These are phyloP conservation scores for Xylariaceae sp. DNA, from an alignment of 2,329 filamentous ascomycete species.

Conservation along the genomic window DNA sequence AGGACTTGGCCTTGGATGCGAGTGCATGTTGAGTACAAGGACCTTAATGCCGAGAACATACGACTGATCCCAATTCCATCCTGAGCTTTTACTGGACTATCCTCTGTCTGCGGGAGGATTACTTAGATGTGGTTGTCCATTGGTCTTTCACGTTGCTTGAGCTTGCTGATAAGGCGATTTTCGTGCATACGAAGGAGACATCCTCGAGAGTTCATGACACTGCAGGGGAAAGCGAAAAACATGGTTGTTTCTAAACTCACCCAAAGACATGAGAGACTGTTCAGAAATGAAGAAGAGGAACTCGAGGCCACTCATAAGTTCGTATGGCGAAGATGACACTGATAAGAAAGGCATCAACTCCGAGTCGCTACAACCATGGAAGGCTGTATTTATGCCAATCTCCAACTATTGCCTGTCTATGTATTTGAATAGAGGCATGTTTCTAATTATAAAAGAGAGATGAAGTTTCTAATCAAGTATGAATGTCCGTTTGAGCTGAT, in stretches of 20 bases:
- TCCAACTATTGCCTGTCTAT: too few species aligned
- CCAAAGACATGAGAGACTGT: slow-evolving; percentile 26
- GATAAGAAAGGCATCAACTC: too few species aligned
- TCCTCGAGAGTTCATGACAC: slow-evolving; percentile 22
- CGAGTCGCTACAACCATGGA: too few species aligned
- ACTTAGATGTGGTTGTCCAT: slow-evolving; percentile 57
- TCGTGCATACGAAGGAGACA: slow-evolving; percentile 42
- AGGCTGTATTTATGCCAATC: too few species aligned
- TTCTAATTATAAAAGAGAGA: too few species aligned
- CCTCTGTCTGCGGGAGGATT: slow-evolving; percentile 36
- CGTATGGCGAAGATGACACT: too few species aligned
- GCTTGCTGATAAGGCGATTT: slow-evolving; percentile 48
- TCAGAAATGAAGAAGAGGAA: slow-evolving; percentile 16
- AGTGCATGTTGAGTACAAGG: slow-evolving; percentile 53
- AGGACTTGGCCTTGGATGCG: slow-evolving; percentile 60
- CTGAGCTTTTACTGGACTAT: slow-evolving; percentile 53
- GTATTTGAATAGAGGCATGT: too few species aligned
- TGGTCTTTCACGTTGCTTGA: slow-evolving; percentile 53
- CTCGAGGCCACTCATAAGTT: too few species aligned
- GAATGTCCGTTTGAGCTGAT: too few species aligned
- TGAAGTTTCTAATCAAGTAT: too few species aligned
- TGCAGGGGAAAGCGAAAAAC: slow-evolving; percentile 23
- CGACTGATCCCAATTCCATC: slow-evolving; percentile 41
- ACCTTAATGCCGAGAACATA: slow-evolving; percentile 53
- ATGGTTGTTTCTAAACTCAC: slow-evolving; percentile 45